Evolutionary conservation across 2,329 filamentous ascomycete genomes (phyloP).

Genomic region (Myriosclerotinia duriaeana): DNA sequence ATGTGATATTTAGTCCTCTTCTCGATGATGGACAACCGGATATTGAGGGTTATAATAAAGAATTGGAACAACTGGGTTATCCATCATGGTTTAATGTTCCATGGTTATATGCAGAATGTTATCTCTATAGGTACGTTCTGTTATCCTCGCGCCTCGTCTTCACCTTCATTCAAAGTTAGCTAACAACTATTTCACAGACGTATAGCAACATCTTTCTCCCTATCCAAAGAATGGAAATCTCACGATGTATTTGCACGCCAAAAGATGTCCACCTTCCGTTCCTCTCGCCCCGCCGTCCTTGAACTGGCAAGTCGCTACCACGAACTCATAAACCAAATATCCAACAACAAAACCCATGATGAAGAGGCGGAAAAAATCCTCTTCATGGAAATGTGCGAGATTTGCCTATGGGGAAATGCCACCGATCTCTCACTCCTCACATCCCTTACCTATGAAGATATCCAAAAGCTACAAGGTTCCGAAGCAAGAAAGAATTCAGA

Average conservation of each 20-base stretch:
- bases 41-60: constrained; percentile 79
- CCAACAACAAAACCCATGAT: constrained; percentile 45
- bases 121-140: constrained; percentile 67
- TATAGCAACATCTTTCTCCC: constrained; percentile 73
- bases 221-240: constrained; percentile 77
- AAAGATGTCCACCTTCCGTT: constrained; percentile 89
- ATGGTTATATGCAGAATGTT: constrained; percentile 94
- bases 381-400: constrained; percentile 92
- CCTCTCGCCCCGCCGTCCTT: constrained; percentile 80
- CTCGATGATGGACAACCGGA: constrained; percentile 46
- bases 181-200: constrained; percentile 54
- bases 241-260: constrained; percentile 90
- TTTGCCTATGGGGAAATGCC: constrained; percentile 96
- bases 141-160: background rate
- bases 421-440: constrained; percentile 91
- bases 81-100: constrained; percentile 80
- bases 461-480: constrained; percentile 91
- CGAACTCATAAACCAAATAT: constrained; percentile 67
- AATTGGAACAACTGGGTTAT: constrained; percentile 70
- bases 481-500: constrained; percentile 83
- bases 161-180: background rate
- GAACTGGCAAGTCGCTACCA: constrained; percentile 79
- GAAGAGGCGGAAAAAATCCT: constrained; percentile 72
- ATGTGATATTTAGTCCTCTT: constrained; percentile 49
- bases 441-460: constrained; percentile 88